These are phyloP conservation scores for Plantago elongata DNA, from an alignment of 257 asterid species.

Conservation along the genomic window DNA sequence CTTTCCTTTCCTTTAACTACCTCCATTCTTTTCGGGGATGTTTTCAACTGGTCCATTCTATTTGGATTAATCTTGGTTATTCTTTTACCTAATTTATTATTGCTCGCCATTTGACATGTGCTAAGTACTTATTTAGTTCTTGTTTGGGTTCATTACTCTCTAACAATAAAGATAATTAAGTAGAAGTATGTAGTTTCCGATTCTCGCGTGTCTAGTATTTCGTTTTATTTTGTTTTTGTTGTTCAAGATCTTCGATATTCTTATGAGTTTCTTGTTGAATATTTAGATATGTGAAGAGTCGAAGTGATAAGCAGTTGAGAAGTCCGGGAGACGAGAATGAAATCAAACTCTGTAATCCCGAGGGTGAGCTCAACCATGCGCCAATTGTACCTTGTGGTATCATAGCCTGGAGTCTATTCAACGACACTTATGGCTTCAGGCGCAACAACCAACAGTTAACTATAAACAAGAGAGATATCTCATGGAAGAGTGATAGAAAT, in stretches of 20 bases:
- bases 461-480: conserved; percentile 58
- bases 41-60: too few species aligned
- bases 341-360: conserved; percentile 60
- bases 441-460: conserved; percentile 38
- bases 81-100: too few species aligned
- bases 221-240: background rate
- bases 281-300: conserved; percentile 65
- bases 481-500: conserved; percentile 94
- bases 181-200: too few species aligned
- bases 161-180: too few species aligned
- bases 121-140: too few species aligned
- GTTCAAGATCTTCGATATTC: background rate
- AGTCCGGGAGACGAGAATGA: conserved; percentile 17
- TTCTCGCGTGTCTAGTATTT: background rate
- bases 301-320: conserved; percentile 69
- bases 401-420: conserved; percentile 66
- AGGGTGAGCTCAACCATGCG: conserved; percentile 31
- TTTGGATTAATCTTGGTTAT: background rate
- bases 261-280: conserved; percentile 14
- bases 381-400: conserved; percentile 96
- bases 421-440: conserved; percentile 63
- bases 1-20: background rate
- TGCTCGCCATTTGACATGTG: too few species aligned
- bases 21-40: too few species aligned
- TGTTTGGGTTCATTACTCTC: too few species aligned